Evolutionary conservation across 225 moss, liverwort and hornwort species (phyloP).

Genomic region (Bryum argenteum): DNA sequence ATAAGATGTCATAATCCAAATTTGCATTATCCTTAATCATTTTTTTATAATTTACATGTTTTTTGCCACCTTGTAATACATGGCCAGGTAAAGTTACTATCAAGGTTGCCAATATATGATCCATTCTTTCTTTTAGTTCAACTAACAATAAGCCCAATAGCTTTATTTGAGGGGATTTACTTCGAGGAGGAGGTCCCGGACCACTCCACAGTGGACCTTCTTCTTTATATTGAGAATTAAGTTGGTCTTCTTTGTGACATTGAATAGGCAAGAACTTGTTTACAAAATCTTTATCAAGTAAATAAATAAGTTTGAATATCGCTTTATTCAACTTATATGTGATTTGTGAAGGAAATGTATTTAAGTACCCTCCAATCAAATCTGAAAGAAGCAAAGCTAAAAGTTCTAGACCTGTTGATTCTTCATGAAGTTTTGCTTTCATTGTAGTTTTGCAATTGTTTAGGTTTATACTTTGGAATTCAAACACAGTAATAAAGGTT

Average conservation of each 20-base stretch:
- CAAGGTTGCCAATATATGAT: slow-evolving; percentile 19
- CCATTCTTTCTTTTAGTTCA: slow-evolving; percentile 39
- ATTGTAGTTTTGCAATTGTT: slow-evolving; percentile 24
- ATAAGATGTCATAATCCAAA: slow-evolving; percentile 13
- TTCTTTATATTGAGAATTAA: slow-evolving; percentile 17
- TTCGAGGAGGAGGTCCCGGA: slow-evolving; percentile 33
- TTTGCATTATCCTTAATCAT: slow-evolving; percentile 18
- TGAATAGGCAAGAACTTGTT: fast-evolving
- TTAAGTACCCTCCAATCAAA: slow-evolving; percentile 56
- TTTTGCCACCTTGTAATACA: background rate
- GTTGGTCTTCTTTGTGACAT: background rate
- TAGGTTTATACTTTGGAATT: slow-evolving; percentile 36
- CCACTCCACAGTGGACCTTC: slow-evolving; percentile 38
- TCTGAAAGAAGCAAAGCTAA: slow-evolving; percentile 63
- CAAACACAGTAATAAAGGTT: slow-evolving; percentile 37
- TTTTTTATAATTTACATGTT: background rate
- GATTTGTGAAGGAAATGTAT: slow-evolving; percentile 19
- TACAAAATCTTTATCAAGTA: slow-evolving; percentile 44
- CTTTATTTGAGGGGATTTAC: background rate
- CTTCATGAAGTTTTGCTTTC: slow-evolving; percentile 29
- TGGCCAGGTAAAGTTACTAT: background rate
- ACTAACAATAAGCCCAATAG: slow-evolving; percentile 33
- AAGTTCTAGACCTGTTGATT: slow-evolving; percentile 25
- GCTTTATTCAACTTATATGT: slow-evolving; percentile 37
- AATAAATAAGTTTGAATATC: slow-evolving; percentile 53